Base-by-base conservation (phyloP, 1,139 yeast genomes). In the Geotrichum candidum region DNA sequence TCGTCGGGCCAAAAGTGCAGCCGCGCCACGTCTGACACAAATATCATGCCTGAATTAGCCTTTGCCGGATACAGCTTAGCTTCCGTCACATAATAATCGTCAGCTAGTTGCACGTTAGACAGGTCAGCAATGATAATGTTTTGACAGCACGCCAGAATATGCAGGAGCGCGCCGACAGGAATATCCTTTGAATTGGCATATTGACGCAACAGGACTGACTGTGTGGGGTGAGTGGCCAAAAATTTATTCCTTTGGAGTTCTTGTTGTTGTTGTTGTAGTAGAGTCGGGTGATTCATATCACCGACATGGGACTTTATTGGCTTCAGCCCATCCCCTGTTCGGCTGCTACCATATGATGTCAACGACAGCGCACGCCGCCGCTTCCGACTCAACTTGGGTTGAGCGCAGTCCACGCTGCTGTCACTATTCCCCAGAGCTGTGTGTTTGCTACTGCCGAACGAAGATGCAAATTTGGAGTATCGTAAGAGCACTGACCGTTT, bases 21-120 rank as follows among this genome's bases (percentile, higher is more conserved):
- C 54, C 66, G 67, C 25, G 72, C 67, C 41, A 71, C 72, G 54
- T 71, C 74, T 0, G 72, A 69, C 22, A 71, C 73, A 61, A 69
- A 71, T 27, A 67, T 56, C 22, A 60, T 57, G 15, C 64, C 61
- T 1, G 69, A 61, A 15, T 61, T 60, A 11, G 68, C 63, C 9
- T 67, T 65, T 2, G 67, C 66, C 54, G 61, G 63, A 52, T 64
- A 59, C 31, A 58, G 60, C 25, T 61, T 50, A 3, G 67, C 60
- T 3, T 63, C 59, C 2, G 35, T 38, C 4, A 71, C 67, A 23
- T 50, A 61, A 57, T 72, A 72, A 59, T 72, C 74, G 15, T 68
- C 67, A 1, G 74, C 72, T 5, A 72, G 68, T 3, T 73, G 70
- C 31, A 72, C 51, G 50, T 63, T 56, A 9, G 73, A 69, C 15